Evolutionary conservation across 345 rosid genomes (phyloP), one percentile per base, ranked within the genome.

Genomic region (Cardamine chenopodiifolia): DNA sequence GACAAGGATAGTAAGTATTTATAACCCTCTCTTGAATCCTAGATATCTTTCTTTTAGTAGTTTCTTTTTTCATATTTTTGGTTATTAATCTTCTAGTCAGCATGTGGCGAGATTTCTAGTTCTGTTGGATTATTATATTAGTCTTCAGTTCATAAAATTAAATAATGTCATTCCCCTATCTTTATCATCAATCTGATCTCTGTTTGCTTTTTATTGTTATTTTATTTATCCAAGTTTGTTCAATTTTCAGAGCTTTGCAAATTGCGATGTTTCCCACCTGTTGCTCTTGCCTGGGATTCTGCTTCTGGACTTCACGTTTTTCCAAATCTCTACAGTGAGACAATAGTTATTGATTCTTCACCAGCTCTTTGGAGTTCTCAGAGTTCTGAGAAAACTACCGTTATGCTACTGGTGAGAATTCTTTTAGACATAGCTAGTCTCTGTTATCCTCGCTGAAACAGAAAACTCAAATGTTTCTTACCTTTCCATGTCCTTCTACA

Each of bases 181-280:
- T 28, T 49, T 14, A 5, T 42, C 18, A 42, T 14, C 0, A 1
- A 42, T 1, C 18, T 14, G 17, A 42, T 42, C 6, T 14, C 0
- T 42, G 18, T 4, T 72, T 37, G 61, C 55, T 25, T 62, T 26
- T 54, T 14, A 15, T 49, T 3, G 2, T 47, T 29, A 42, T 31
- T 44, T 66, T 67, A 12, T 37, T 59, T 40, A 49, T 56, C 56
- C 23, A 31, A 45, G 23, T 1, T 32, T 59, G 49, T 59, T 66
- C 34, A 55, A 71, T 58, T 86, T 63, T 58, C 88, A 95, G 99
- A 85, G 75, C 92, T 95, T 82, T 95, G 99, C 87, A 95, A 86
- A 81, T 70, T 92, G 80, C 97, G 99, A 48, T 95, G 99, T 78
- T 95, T 95, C 81, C 99, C 99, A 74, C 99, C 99, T 40, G 89